Evolutionary conservation across 768 basidiomycete genomes (phyloP), one percentile per base, ranked within the genome.

Genomic region (Phylloporus rhodoxanthus): DNA sequence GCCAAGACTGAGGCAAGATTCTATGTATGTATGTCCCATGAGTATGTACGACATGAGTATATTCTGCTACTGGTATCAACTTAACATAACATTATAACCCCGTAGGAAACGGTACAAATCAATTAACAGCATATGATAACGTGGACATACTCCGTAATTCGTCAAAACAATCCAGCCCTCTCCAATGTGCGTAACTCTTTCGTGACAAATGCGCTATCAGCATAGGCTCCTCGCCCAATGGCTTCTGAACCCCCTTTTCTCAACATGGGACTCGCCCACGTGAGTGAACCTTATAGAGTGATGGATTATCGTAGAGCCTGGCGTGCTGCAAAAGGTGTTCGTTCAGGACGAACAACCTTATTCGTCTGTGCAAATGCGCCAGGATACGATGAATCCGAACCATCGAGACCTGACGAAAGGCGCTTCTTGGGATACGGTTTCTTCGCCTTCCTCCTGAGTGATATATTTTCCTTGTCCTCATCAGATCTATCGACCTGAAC

Each of bases 381-480:
- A 26, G 37, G 43, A 47, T 45, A 29, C n/a, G 53, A 51, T 29
- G 28, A 4, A 19, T 53, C 51, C 19, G 26, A 41, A 14, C 39
- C 23, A 39, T 48, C 48, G 20, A 44, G 29, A 30, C 45, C 17
- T 26, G 44, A 33, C 14, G 42, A 47, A 30, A 51, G 43, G 19
- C 60, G 60, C 32, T 58, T 64, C 59, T 62, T 65, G 7, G 58
- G 50, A 47, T 48, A 47, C 15, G 64, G 62, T 57, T 78, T 82
- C 44, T 72, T 73, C 28, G 71, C 47, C 58, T 66, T 78, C 57
- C 72, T 68, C 42, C 72, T 74, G 4, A 78, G 79, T 8, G 71
- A 64, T 14, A 78, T 43, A 50, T 86, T 86, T 67, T 86, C 84
- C 57, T 86, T 85, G 23, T 80, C 81, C 40, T 62, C 69, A 2